Percentiles rank a stretch among this genome's conserved stretches.
phyloP scores from a whole-genome alignment of 805 yeast species.

The Candida namnaoensis region DNA sequence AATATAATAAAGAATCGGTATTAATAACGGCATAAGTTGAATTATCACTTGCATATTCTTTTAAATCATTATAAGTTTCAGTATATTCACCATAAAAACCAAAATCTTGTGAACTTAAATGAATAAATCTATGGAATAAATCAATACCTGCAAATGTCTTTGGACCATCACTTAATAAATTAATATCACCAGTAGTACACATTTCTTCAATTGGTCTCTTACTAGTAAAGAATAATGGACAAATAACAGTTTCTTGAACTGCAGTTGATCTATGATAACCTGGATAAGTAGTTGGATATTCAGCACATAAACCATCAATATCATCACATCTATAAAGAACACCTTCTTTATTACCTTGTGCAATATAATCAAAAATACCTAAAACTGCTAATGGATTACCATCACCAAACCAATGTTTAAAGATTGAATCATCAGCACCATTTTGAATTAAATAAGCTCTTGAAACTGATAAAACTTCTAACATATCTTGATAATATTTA shows the following conservation, averaged over 20 bases:
- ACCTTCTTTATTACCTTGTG: constrained; percentile 24
- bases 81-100: constrained; percentile 26
- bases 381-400: constrained; percentile 26
- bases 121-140: constrained; percentile 29
- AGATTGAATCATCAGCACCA: constrained; percentile 23
- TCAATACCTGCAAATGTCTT: constrained; percentile 26
- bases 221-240: constrained; percentile 27
- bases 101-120: constrained; percentile 22
- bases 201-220: constrained; percentile 22
- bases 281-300: constrained; percentile 23
- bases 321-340: constrained; percentile 31
- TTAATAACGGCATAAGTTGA: constrained; percentile 27
- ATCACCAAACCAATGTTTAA: constrained; percentile 28
- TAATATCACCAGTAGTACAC: constrained; percentile 26
- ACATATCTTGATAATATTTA: constrained; percentile 16
- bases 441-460: constrained; percentile 24
- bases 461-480: constrained; percentile 24
- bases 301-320: constrained; percentile 24
- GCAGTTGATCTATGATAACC: constrained; percentile 31
- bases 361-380: constrained; percentile 25
- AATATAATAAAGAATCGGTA: constrained; percentile 22
- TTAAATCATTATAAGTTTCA: constrained; percentile 24
- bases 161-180: constrained; percentile 14
- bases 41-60: constrained; percentile 23
- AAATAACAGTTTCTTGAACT: constrained; percentile 29